Evolutionary conservation across 2,329 filamentous ascomycete genomes (phyloP).

Genomic region (Cytospora paraplurivora): DNA sequence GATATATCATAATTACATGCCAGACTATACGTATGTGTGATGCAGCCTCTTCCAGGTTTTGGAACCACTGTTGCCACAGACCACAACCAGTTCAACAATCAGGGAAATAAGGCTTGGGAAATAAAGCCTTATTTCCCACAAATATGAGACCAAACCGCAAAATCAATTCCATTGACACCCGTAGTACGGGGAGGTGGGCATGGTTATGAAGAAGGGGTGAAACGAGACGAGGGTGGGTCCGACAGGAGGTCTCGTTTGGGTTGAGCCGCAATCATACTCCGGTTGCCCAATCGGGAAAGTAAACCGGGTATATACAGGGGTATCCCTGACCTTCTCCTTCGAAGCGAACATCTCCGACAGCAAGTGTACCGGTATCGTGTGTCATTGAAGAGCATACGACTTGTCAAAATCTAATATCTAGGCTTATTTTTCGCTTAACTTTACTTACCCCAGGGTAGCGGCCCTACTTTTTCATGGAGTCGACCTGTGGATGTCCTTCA

Average conservation of each 20-base stretch:
- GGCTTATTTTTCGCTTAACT: not conserved
- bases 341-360: conserved; percentile 9
- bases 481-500: no score
- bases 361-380: conserved; percentile 17
- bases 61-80: no score
- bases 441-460: no score
- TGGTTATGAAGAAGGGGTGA: conserved; percentile 11
- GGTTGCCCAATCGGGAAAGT: conserved; percentile 21
- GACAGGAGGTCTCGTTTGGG: conserved; percentile 24
- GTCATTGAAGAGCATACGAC: not conserved
- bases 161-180: conserved; percentile 6
- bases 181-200: conserved; percentile 6
- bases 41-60: no score
- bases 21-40: no score
- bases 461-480: no score
- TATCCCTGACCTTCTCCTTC: conserved; percentile 10
- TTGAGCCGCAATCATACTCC: conserved; percentile 16
- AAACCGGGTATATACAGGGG: conserved; percentile 10
- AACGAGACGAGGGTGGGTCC: conserved; percentile 19
- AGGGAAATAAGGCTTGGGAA: no score
- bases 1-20: no score
- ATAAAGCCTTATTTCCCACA: no score
- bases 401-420: not conserved
- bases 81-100: no score
- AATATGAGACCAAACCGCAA: conserved; percentile 2